Evolutionary conservation across 2,329 filamentous ascomycete genomes (phyloP), one percentile per base, ranked within the genome.

Genomic region (Graphilbum sp.): DNA sequence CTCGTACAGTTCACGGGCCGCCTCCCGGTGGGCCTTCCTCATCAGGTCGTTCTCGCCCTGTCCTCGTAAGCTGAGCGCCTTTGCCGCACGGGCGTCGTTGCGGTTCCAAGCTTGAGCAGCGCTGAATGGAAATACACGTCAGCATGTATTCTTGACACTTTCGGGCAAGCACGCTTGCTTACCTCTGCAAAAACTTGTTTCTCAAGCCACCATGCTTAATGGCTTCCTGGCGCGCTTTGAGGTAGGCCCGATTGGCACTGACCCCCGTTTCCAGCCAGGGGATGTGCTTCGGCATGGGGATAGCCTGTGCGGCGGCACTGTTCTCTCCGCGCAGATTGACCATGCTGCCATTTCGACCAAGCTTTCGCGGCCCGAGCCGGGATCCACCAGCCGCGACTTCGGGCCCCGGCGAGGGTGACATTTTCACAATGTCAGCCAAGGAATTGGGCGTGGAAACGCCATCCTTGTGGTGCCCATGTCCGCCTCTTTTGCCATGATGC

Each of bases 81-180:
- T 96, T 43, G 90, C 90, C 16, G 90, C 88, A 44, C 90, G 79
- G 31, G 90, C 88, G 56, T 98, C 90, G 51, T 95, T 96, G 41
- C 90, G 81, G 55, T 96, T 95, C 88, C 90, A 98, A 18, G 90
- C 90, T 67, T 96, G 88, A 9, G 88, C 88, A 47, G 90, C 90
- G 57, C 87, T 92, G 41, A 29, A 15, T 7, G 12, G 19, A 3
- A 25, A 27, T 3, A 17, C 17, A 37, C 6, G 6, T 19, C 17
- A 21, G 25, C 23, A n/a, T 10, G 3, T 20, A 34, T 12, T 17
- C 4, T 7, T 5, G 11, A 18, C n/a, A 18, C 15, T 32, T n/a
- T n/a, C n/a, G n/a, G n/a, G n/a, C n/a, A n/a, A 18, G 4, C 30
- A 18, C 4, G 27, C 27, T 15, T 13, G 17, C 35, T 1, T 25